Evolutionary conservation across 192 early-diverging fungal genomes (phyloP).

Genomic region (Fimicolochytrium jonesii): DNA sequence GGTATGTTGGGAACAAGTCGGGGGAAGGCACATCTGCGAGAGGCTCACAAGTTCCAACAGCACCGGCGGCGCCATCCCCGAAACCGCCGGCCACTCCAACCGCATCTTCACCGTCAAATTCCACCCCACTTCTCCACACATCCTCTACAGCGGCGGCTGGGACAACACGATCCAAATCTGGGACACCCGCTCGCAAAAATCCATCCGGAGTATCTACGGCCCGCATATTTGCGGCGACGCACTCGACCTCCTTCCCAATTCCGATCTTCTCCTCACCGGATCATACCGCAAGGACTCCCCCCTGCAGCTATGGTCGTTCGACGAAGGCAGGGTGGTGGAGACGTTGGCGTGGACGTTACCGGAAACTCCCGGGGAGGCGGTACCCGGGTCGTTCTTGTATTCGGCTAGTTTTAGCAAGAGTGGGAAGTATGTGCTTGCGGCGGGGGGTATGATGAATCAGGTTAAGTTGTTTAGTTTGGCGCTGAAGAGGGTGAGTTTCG

Average conservation of each 20-base stretch:
- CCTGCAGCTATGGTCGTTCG: constrained; percentile 34
- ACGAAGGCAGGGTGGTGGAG: constrained; percentile 23
- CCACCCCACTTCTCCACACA: constrained; percentile 44
- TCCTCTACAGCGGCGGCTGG: constrained; percentile 51
- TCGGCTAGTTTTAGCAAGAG: constrained; percentile 26
- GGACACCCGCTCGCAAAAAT: constrained; percentile 40
- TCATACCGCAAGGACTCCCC: constrained; percentile 36
- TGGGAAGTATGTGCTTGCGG: constrained; percentile 39
- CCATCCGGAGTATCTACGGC: constrained; percentile 46
- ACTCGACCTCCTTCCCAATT: constrained; percentile 40
- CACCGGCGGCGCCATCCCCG: not conserved
- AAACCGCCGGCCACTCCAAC: constrained; percentile 49
- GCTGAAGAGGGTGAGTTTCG: constrained; percentile 24
- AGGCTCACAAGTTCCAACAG: too few species aligned
- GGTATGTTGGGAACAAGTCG: not conserved
- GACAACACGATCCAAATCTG: constrained; percentile 57
- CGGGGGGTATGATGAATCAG: constrained; percentile 38
- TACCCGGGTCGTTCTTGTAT: constrained; percentile 32
- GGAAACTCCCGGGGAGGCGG: constrained; percentile 23
- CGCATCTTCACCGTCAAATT: constrained; percentile 51
- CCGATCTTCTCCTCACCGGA: constrained; percentile 37
- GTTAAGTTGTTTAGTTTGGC: constrained; percentile 36
- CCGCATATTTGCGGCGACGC: constrained; percentile 59
- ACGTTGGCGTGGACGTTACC: constrained; percentile 40
- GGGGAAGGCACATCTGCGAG: constrained; percentile 29